phyloP scores from a whole-genome alignment of 176 grass and related monocot genomes.

The Elymus sibiricus region DNA sequence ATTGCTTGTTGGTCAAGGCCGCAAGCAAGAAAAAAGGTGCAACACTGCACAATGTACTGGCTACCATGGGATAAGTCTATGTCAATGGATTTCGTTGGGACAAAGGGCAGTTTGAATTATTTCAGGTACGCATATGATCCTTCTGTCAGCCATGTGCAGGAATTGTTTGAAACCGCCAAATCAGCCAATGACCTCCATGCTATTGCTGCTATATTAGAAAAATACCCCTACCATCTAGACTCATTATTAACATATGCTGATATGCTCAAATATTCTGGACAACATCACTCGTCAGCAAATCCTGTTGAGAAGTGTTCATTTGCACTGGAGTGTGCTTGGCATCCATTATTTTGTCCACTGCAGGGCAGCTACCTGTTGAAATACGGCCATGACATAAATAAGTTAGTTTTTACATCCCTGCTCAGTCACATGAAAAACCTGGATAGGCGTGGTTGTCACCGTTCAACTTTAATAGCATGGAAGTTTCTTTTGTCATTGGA shows the following conservation, averaged over 20 bases:
- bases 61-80: too few species aligned
- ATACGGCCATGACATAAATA: slow-evolving; percentile 83
- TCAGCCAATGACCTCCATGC: slow-evolving; percentile 86
- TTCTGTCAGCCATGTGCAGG: slow-evolving; percentile 60
- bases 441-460: not conserved
- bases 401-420: slow-evolving; percentile 72
- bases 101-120: slow-evolving; percentile 70
- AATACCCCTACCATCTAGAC: slow-evolving; percentile 77
- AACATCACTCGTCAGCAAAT: slow-evolving; percentile 78
- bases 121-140: slow-evolving; percentile 76
- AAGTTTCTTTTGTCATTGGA: too few species aligned
- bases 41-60: too few species aligned
- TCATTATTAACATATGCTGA: slow-evolving; percentile 91
- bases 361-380: slow-evolving; percentile 69
- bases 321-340: slow-evolving; percentile 86
- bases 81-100: slow-evolving; percentile 14
- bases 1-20: too few species aligned
- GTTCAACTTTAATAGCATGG: too few species aligned
- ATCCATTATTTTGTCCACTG: slow-evolving; percentile 70
- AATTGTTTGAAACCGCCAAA: slow-evolving; percentile 85
- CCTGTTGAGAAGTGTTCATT: slow-evolving; percentile 82
- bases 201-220: slow-evolving; percentile 63
- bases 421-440: slow-evolving; percentile 92
- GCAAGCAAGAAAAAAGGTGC: too few species aligned
- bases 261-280: slow-evolving; percentile 90